Evolutionary conservation across 768 basidiomycete genomes (phyloP).

Genomic region (Myochromella boudieri): DNA sequence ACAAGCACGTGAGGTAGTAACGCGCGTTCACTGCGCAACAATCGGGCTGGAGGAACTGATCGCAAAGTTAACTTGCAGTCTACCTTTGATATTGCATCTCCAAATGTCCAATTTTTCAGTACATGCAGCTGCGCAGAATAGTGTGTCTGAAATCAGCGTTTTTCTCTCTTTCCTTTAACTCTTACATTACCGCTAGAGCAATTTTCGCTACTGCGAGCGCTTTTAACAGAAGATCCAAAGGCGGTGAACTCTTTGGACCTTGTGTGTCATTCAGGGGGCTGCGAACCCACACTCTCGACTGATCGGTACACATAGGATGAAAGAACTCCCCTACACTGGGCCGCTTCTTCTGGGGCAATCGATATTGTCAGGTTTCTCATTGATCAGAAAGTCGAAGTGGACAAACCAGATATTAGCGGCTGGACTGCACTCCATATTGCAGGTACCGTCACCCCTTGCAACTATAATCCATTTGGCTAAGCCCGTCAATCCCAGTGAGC

Average conservation of each 20-base stretch:
- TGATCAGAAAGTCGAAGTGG: constrained; percentile 68
- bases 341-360: constrained; percentile 69
- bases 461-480: constrained; percentile 13
- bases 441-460: constrained; percentile 36
- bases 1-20: constrained; percentile 3
- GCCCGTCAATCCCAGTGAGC: constrained; percentile 53
- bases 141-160: constrained; percentile 34
- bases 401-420: constrained; percentile 61
- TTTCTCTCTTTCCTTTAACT: background rate
- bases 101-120: constrained; percentile 37
- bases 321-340: constrained; percentile 85
- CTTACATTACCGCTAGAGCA: constrained; percentile 49
- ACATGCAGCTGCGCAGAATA: constrained; percentile 71
- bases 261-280: constrained; percentile 35
- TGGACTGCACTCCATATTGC: constrained; percentile 85
- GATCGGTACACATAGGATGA: constrained; percentile 51
- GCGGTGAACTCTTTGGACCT: constrained; percentile 62
- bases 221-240: constrained; percentile 61
- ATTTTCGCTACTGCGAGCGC: constrained; percentile 62
- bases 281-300: background rate
- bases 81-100: no score
- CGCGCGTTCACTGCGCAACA: no score
- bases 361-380: constrained; percentile 70
- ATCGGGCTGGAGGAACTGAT: no score
- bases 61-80: background rate